Evolutionary conservation across 306 rosid species (phyloP), one percentile per base, ranked within the genome.

Genomic region (Casuarina glauca): DNA sequence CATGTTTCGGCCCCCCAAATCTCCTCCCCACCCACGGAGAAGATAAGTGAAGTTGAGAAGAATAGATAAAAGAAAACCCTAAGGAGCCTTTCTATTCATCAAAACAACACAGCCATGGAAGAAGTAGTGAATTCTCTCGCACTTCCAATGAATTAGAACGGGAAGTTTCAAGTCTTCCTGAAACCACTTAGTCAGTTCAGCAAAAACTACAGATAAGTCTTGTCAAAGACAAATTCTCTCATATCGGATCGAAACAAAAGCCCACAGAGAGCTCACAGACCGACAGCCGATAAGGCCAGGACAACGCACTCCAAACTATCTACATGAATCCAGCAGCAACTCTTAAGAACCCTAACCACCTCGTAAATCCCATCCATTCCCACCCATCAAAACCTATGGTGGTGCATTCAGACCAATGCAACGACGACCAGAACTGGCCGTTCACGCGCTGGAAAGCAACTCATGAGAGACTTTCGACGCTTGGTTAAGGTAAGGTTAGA

Each of bases 311-410:
- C 62, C n/a, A 8, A 44, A n/a, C 39, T 36, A 44, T 38, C 69
- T n/a, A 9, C 16, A 57, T 38, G 26, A 72, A 50, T 46, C 50
- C 61, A 2, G 42, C 3, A 53, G 11, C 35, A 52, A 42, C 54
- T 63, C 49, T 16, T 16, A 35, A 6, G 54, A 26, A 43, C 53
- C 77, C 58, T 58, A 51, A 41, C 52, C 45, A 43, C 15, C 3
- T 19, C 42, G 70, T 41, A 72, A 52, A 73, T 74, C 74, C 72
- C 44, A 50, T 2, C 60, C n/a, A 55, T 12, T 9, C 50, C 9
- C n/a, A 17, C 41, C 38, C 39, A 9, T 42, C 57, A 9, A 26
- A 3, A 75, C 42, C 69, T 66, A 76, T 67, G 60, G 76, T 60
- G 38, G 79, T 5, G 6, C 2, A 12, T 26, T 66, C 50, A 77